Base-by-base conservation (phyloP, 2,329 filamentous ascomycete genomes). In the Aureobasidium sp. region DNA sequence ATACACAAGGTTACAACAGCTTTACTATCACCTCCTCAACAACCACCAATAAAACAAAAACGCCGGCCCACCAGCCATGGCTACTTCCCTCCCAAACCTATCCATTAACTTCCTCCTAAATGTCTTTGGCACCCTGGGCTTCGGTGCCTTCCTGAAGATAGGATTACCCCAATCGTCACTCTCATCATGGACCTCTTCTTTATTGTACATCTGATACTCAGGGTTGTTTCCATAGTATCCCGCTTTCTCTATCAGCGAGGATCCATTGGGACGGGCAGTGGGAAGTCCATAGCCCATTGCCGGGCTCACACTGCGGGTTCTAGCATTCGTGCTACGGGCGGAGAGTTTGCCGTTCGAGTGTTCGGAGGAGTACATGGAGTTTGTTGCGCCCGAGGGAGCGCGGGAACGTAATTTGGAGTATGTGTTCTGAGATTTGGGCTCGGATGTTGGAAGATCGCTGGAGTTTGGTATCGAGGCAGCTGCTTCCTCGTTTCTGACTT, bases 21-120 rank as follows among this genome's bases (percentile, higher is more conserved):
- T 24, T 24, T 8, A 14, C 15, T 17, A 15, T 39, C 9, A 44
- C 45, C 22, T 47, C 75, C 82, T 84, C 62, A 86, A 78, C 67
- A 93, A 74, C 75, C 85, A 89, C 33, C 78, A 78, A 79, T 89
- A 94, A 71, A 85, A 85, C 15, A 77, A 66, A 48, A 86, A 72
- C 22, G 83, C 84, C 72, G 89, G 81, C 79, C 82, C 84, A 6
- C 78, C 79, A 3, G 91, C 85, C 52, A 82, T 78, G 75, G 82
- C 85, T 19, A 86, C 68, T 48, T 82, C 86, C 9, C 78, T 81
- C 74, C 79, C 80, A 40, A 91, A 74, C 71, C 93, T 88, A 29
- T 78, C 76, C 35, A 77, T 71, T 6, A 88, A 80, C 5, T 83
- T 70, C 1, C 72, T 71, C 2, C 81, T 71, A 24, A 72, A 76